These are phyloP conservation scores for Cinnamomum chago DNA, from an alignment of 164 flowering plant genomes.

Conservation along the genomic window DNA sequence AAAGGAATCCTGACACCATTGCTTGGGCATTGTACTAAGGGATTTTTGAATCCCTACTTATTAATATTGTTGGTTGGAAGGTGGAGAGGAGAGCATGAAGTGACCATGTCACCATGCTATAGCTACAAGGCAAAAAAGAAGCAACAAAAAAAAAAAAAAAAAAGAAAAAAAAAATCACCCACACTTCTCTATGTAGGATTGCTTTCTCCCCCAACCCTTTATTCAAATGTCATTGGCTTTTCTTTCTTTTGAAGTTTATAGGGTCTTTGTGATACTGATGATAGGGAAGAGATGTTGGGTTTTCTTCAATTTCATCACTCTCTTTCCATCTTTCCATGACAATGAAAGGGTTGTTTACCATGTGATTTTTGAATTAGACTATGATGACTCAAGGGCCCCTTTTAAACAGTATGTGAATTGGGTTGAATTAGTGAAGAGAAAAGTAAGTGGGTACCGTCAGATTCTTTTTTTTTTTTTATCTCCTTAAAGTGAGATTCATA, in stretches of 20 bases:
- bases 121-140: neutral
- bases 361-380: neutral
- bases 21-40: conserved; percentile 17
- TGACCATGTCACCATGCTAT: conserved; percentile 14
- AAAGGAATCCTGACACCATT: conserved; percentile 29
- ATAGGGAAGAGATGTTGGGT: neutral
- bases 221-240: neutral
- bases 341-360: neutral
- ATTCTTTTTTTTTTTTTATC: too few relatives aligned
- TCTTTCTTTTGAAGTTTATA: conserved; percentile 1
- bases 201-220: neutral
- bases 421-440: neutral
- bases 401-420: too few relatives aligned
- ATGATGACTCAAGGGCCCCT: neutral
- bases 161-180: neutral
- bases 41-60: conserved; percentile 10
- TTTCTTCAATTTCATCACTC: neutral
- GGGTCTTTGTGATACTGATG: neutral
- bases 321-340: neutral
- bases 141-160: neutral
- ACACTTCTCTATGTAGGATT: neutral
- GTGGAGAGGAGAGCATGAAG: conserved; percentile 3
- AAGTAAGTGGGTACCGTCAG: neutral
- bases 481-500: too few relatives aligned
- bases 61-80: conserved; percentile 23